A percentile compares a stretch with the other conserved stretches of the same genome.
Conservation (phyloP, 495 filamentous ascomycete genomes). For the Evernia prunastri region DNA sequence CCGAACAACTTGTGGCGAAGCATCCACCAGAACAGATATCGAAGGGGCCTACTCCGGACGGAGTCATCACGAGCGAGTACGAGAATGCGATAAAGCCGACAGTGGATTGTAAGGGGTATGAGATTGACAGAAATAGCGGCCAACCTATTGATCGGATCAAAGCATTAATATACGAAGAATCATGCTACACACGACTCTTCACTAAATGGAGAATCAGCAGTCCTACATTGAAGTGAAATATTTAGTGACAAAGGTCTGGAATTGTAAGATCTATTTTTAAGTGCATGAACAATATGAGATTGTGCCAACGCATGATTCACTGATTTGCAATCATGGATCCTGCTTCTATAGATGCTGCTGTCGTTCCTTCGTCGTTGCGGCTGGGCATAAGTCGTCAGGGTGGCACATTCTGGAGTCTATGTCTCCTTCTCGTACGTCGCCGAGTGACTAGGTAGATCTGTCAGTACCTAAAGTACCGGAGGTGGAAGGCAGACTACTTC, state of each 20-base stretch:
- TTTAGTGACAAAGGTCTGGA: not conserved
- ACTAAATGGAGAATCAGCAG: not conserved
- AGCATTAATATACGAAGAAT: not conserved
- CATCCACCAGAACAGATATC: too few species aligned
- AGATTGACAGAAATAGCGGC: too few species aligned
- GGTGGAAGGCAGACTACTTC: conserved; percentile 42
- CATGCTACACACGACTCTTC: not conserved
- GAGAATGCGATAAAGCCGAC: too few species aligned
- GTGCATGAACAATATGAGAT: not conserved
- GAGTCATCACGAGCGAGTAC: too few species aligned
- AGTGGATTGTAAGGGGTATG: too few species aligned
- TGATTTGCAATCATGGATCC: not conserved
- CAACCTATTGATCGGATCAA: too few species aligned
- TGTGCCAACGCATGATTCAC: not conserved
- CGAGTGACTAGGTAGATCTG: conserved; percentile 6
- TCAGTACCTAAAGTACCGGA: not conserved
- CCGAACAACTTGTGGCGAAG: not conserved
- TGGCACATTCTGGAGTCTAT: not conserved
- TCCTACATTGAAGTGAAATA: not conserved
- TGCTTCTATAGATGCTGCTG: not conserved
- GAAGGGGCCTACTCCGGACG: too few species aligned
- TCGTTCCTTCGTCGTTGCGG: not conserved
- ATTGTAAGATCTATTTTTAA: not conserved
- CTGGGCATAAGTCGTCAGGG: not conserved
- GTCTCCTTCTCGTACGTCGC: conserved; percentile 6